Base-by-base conservation (phyloP, 2,329 filamentous ascomycete genomes). In the Diaporthe velutina region DNA sequence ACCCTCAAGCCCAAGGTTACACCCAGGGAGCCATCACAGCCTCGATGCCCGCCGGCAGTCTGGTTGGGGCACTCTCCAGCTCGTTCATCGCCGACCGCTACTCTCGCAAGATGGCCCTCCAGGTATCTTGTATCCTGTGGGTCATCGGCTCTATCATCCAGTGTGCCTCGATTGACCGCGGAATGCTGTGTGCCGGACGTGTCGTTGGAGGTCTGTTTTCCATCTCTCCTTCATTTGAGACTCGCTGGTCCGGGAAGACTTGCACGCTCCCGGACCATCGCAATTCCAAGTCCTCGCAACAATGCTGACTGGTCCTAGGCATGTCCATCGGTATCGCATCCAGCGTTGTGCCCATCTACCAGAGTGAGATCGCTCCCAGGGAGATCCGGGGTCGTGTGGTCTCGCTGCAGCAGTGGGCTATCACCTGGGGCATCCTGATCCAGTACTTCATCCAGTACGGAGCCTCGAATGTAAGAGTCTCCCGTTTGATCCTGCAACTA, bases 251-350 rank as follows among this genome's bases (percentile, higher is more conserved):
- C 50, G 22, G n/a, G 10, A 28, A 28, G 12, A 4, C 50, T 30
- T 54, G 12, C 25, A 54, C 28, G 25, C 15, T 17, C 25, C 2
- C 25, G 15, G 58, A 28, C 9, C 13, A n/a, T n/a, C n/a, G n/a
- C n/a, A n/a, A n/a, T 1, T 22, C 22, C 42, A 22, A 38, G 5
- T 54, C 4, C 22, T 17, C 15, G 15, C 5, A 12, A 40, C 6
- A 38, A 40, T 52, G n/a, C 70, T 60, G n/a, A 92, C 93, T 40
- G 12, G 13, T 6, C 17, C n/a, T 30, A 77, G 94, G 94, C 52
- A 79, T 95, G 77, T 92, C 91, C 71, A 92, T 95, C 72, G 94
- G 94, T 76, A 94, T 95, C 78, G 91, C 90, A 77, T 94, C 92
- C 40, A 91, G 92, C 10, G 86, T 94, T 78, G 93, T 94, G 1